phyloP scores from a whole-genome alignment of 495 filamentous ascomycete species.

The Neurospora intermedia region DNA sequence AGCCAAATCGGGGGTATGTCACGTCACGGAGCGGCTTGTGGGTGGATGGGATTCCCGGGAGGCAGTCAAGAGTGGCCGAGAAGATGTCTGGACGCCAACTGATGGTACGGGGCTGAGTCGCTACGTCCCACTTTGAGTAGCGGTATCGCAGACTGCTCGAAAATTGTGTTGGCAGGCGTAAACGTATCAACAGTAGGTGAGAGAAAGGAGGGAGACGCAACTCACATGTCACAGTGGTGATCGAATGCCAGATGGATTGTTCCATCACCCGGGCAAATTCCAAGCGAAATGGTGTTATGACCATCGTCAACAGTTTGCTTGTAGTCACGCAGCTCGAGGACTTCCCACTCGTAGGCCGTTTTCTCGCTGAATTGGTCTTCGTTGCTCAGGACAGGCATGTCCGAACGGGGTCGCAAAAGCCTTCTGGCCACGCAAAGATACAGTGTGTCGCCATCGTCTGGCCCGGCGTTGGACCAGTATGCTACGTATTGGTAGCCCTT shows the following conservation, averaged over 20 bases:
- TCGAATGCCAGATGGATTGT: conserved; percentile 39
- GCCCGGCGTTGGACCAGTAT: conserved; percentile 28
- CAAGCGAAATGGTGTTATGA: conserved; percentile 40
- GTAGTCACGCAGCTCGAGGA: conserved; percentile 35
- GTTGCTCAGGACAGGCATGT: background rate
- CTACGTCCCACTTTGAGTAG: conserved; percentile 24
- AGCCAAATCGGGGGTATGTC: conserved; percentile 39
- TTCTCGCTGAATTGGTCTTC: background rate
- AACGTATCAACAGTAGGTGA: background rate
- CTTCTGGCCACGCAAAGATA: conserved; percentile 34
- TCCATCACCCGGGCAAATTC: conserved; percentile 35
- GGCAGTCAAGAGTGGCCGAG: conserved; percentile 22
- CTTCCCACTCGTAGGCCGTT: conserved; percentile 23
- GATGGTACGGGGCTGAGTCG: conserved; percentile 22
- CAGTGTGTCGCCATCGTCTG: conserved; percentile 19
- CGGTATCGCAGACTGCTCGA: conserved; percentile 29
- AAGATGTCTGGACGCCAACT: conserved; percentile 31
- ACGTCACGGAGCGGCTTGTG: conserved; percentile 28
- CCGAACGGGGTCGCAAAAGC: conserved; percentile 14
- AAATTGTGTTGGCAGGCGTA: conserved; percentile 4
- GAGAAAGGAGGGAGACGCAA: background rate
- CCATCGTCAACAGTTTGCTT: conserved; percentile 37
- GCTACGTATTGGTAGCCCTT: conserved; percentile 35
- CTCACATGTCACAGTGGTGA: conserved; percentile 33
- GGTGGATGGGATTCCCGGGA: conserved; percentile 27